phyloP scores from a whole-genome alignment of 805 yeast species.

The Saccharomyces jurei region DNA sequence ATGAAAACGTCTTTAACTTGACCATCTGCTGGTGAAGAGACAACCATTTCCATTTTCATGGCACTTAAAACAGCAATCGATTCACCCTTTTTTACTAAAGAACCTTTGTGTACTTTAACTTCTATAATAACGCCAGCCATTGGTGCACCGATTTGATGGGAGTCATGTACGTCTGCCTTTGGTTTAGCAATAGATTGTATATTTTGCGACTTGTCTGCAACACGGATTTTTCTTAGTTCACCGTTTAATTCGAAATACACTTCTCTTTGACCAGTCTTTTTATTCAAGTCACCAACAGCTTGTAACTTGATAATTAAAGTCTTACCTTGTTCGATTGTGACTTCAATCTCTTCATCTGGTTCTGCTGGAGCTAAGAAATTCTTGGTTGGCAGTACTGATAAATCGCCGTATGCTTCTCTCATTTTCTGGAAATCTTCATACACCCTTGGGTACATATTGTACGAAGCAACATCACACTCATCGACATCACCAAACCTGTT shows the following conservation, averaged over 20 bases:
- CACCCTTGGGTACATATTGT: conserved; percentile 97
- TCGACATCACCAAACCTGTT: conserved; percentile 72
- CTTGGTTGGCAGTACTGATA: conserved; percentile 89
- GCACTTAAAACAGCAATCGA: conserved; percentile 90
- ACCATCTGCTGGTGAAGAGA: conserved; percentile 85
- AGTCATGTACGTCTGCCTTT: conserved; percentile 81
- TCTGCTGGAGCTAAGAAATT: conserved; percentile 82
- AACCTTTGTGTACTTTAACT: conserved; percentile 81
- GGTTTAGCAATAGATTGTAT: conserved; percentile 80
- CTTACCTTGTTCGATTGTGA: conserved; percentile 93
- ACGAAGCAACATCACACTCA: conserved; percentile 89
- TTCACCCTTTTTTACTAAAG: conserved; percentile 91
- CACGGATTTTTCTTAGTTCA: conserved; percentile 92
- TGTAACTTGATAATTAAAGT: conserved; percentile 80
- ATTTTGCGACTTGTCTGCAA: conserved; percentile 80
- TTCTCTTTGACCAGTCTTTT: conserved; percentile 84
- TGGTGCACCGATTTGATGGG: conserved; percentile 94
- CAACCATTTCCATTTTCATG: conserved; percentile 99
- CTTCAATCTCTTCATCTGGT: conserved; percentile 79
- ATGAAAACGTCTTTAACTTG: conserved; percentile 67
- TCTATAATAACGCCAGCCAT: conserved; percentile 99
- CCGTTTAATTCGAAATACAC: conserved; percentile 97
- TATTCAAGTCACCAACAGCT: conserved; percentile 85
- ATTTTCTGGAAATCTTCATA: conserved; percentile 77
- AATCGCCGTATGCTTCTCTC: conserved; percentile 76